Evolutionary conservation across 1,284 basidiomycete genomes (phyloP), one percentile per base, ranked within the genome.

Genomic region (Ustilago vetiveriae): DNA sequence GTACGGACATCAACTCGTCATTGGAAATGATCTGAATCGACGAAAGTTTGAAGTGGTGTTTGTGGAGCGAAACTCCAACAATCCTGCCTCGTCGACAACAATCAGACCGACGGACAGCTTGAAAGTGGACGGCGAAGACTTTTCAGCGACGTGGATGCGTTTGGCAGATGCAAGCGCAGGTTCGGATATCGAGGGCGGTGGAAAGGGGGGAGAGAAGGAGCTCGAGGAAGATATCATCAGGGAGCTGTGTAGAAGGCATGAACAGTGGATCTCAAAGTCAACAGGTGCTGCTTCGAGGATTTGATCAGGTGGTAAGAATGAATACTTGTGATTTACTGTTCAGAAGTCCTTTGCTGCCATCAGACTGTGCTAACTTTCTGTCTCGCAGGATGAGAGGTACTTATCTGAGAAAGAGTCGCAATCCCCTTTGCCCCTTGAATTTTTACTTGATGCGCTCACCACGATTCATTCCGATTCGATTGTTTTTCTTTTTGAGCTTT

Each of bases 1-100:
- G 21, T 98, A 98, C 81, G 94, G 94, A 0, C 95, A 98, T 82
- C 94, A 98, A 82, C 89, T 97, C 23, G 96, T 98, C 44, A 93
- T 98, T 72, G 95, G 92, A 23, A 98, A 98, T 82, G 90, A 95
- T 62, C 87, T 98, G 13, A 88, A 94, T 76, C 85, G 88, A 42
- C 88, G 95, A 50, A 98, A 98, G 83, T 87, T 87, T 73, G 90
- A 94, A 81, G 94, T 98, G 51, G 90, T 95, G 3, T 91, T 98
- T 77, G 90, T 98, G 27, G 84, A 85, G 71, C 78, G 79, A 10
- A 43, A 35, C 11, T 14, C 46, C 17, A 38, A 17, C 16, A 49
- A 21, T 7, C 22, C 47, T 21, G 7, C 23, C 13, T 14, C 23
- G 10, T 6, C 43, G 10, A 17, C 30, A 13, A 8, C 23, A 6